Evolutionary conservation across 2,329 filamentous ascomycete genomes (phyloP).

Genomic region (Claviceps monticola): DNA sequence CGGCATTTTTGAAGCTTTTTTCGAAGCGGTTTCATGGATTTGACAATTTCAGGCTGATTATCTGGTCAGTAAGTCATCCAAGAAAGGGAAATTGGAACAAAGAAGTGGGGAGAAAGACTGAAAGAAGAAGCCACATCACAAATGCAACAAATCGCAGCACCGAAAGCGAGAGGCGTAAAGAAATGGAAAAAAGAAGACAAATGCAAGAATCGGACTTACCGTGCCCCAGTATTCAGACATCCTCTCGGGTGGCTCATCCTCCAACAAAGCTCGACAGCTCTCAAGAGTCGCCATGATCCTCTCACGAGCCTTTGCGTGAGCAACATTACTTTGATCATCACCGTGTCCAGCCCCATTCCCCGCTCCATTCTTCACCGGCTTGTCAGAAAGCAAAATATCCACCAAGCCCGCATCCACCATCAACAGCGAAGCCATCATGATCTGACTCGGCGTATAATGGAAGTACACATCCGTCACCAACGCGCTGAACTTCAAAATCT

Average conservation of each 20-base stretch:
- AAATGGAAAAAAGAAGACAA: background rate
- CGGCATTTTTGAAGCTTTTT: constrained; percentile 60
- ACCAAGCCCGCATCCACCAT: constrained; percentile 57
- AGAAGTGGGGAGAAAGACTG: background rate
- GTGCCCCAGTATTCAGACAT: constrained; percentile 40
- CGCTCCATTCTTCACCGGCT: constrained; percentile 13
- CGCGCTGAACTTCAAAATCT: constrained; percentile 64
- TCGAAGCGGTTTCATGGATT: constrained; percentile 40
- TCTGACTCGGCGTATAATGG: constrained; percentile 86
- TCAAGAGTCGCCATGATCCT: constrained; percentile 37
- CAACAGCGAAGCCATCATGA: constrained; percentile 71
- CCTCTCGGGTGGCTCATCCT: constrained; percentile 42
- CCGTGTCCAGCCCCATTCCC: no score
- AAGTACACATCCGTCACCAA: constrained; percentile 93
- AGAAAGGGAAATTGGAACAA: background rate
- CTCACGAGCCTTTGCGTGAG: constrained; percentile 17
- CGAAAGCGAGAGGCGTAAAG: background rate
- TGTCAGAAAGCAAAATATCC: constrained; percentile 29
- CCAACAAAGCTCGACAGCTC: constrained; percentile 39
- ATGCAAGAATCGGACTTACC: constrained; percentile 19
- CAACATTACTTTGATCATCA: no score
- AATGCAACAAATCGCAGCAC: no score
- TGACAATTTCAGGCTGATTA: constrained; percentile 27
- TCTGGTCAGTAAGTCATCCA: background rate
- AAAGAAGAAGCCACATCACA: no score